phyloP scores from a whole-genome alignment of 1,284 basidiomycete species.

The Ustilago trichophora region DNA sequence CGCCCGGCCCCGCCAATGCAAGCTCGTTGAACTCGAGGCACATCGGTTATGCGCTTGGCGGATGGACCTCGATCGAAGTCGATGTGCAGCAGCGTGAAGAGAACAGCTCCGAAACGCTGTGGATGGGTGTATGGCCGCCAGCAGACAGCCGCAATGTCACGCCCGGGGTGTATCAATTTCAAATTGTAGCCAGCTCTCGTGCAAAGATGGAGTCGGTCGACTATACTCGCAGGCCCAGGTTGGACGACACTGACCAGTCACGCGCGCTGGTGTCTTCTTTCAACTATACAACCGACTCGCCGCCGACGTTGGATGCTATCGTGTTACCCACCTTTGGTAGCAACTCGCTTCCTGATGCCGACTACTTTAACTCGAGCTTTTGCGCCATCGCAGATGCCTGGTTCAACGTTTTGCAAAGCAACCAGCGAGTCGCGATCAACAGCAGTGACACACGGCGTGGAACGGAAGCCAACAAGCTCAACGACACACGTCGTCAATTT shows the following conservation, averaged over 20 bases:
- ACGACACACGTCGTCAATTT: conserved; percentile 51
- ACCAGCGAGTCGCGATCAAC: conserved; percentile 32
- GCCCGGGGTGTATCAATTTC: conserved; percentile 42
- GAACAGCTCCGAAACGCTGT: conserved; percentile 48
- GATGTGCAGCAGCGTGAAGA: conserved; percentile 21
- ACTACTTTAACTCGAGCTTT: conserved; percentile 61
- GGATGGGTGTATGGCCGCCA: conserved; percentile 61
- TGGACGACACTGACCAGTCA: conserved; percentile 64
- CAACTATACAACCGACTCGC: conserved; percentile 52
- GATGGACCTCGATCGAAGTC: conserved; percentile 43
- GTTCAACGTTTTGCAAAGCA: conserved; percentile 12
- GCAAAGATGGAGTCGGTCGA: conserved; percentile 52
- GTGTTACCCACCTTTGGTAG: conserved; percentile 55
- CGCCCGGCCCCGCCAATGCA: conserved; percentile 49
- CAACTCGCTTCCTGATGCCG: conserved; percentile 46
- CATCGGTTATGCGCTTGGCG: conserved; percentile 53
- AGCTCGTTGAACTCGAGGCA: conserved; percentile 23
- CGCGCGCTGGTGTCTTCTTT: conserved; percentile 63
- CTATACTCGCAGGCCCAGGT: conserved; percentile 26
- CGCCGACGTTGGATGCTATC: conserved; percentile 55
- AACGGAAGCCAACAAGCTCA: conserved; percentile 24
- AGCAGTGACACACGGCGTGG: conserved; percentile 54
- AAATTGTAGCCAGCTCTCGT: conserved; percentile 38
- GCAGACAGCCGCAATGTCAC: conserved; percentile 37
- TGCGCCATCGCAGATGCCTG: conserved; percentile 63